Conservation (phyloP, 805 yeast genomes). For the Ogataea saltuana region DNA sequence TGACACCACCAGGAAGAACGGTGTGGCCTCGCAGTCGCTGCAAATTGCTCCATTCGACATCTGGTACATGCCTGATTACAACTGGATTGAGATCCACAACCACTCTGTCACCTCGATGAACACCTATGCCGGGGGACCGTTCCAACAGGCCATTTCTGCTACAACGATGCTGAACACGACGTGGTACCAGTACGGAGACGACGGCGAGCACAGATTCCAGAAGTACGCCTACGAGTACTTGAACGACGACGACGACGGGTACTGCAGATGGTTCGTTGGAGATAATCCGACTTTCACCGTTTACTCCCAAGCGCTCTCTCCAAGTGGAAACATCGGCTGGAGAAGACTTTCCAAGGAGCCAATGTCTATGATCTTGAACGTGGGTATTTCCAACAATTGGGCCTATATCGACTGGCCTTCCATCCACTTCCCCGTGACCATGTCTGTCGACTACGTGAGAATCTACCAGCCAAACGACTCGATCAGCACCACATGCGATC, state of each 20-base stretch:
- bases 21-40: constrained; percentile 87
- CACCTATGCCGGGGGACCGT: constrained; percentile 88
- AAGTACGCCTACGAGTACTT: constrained; percentile 75
- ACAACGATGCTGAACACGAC: constrained; percentile 72
- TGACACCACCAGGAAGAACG: constrained; percentile 49
- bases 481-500: constrained; percentile 77
- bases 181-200: constrained; percentile 76
- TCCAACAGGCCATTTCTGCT: constrained; percentile 89
- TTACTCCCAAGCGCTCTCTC: constrained; percentile 73
- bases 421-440: constrained; percentile 71
- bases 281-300: constrained; percentile 73
- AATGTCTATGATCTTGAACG: constrained; percentile 82
- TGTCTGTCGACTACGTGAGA: constrained; percentile 84
- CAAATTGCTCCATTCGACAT: constrained; percentile 94
- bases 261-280: constrained; percentile 86
- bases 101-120: constrained; percentile 73
- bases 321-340: constrained; percentile 88
- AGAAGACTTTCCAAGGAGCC: constrained; percentile 87
- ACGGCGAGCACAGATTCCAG: constrained; percentile 57
- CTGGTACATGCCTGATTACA: constrained; percentile 92
- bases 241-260: constrained; percentile 70
- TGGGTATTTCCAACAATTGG: constrained; percentile 93
- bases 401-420: constrained; percentile 90
- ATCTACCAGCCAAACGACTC: constrained; percentile 80
- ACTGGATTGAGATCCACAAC: constrained; percentile 73